These are phyloP conservation scores for Parietaria judaica DNA, from an alignment of 306 rosid species.

Conservation along the genomic window DNA sequence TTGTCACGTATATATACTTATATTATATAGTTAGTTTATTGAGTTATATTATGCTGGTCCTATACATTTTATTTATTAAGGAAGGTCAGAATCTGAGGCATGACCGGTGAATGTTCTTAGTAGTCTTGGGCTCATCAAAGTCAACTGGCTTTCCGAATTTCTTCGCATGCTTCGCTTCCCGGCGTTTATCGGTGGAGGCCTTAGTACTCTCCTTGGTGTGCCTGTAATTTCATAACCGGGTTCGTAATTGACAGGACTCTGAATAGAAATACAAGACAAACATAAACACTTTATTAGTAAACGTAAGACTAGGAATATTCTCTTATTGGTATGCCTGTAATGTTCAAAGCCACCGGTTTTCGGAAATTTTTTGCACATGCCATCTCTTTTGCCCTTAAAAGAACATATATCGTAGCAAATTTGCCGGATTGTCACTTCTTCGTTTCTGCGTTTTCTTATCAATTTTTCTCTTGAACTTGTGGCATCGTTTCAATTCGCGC, in stretches of 20 bases:
- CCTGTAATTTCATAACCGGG: slow-evolving; percentile 34
- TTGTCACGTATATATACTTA: too few species aligned
- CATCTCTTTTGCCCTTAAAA: neutral
- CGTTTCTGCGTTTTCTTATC: too few species aligned
- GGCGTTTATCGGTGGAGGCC: slow-evolving; percentile 61
- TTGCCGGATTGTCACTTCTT: too few species aligned
- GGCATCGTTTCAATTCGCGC: too few species aligned
- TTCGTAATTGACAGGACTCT: neutral
- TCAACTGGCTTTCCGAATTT: slow-evolving; percentile 36
- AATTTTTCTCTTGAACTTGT: too few species aligned
- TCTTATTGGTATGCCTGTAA: slow-evolving; percentile 44
- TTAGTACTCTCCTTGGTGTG: slow-evolving; percentile 41
- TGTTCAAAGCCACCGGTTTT: slow-evolving; percentile 15
- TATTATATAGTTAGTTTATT: too few species aligned
- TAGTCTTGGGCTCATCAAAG: slow-evolving; percentile 41
- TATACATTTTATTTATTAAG: slow-evolving; percentile 25
- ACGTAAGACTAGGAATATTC: too few species aligned
- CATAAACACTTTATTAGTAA: too few species aligned
- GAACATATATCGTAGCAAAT: too few species aligned
- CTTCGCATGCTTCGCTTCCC: slow-evolving; percentile 28
- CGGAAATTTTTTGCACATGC: neutral
- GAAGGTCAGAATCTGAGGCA: slow-evolving; percentile 82
- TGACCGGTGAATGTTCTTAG: slow-evolving; percentile 62
- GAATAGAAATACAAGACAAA: too few species aligned
- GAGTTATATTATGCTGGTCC: slow-evolving; percentile 8